Conservation (phyloP, 1,139 yeast genomes). For the Nakaseomyces sp. region DNA sequence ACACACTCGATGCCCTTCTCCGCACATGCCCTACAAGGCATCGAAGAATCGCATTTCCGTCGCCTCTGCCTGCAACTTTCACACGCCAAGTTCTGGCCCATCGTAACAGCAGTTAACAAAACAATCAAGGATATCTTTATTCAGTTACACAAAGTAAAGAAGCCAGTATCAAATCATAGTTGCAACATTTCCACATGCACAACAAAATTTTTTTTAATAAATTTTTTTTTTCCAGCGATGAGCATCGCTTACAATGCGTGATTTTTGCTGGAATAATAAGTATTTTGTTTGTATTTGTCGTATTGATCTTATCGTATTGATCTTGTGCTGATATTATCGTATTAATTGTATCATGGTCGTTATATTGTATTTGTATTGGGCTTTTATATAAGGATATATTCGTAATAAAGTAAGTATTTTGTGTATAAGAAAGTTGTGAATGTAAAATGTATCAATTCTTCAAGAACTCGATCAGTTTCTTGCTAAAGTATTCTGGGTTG, state of each 20-base stretch:
- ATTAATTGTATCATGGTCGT: no score
- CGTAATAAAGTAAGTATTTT: not conserved
- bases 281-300: no score
- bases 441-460: conserved; percentile 6
- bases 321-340: no score
- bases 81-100: conserved; percentile 30
- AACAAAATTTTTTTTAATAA: no score
- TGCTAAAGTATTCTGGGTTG: conserved; percentile 56
- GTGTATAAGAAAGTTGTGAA: no score
- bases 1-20: conserved; percentile 40
- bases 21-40: conserved; percentile 43
- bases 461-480: conserved; percentile 39
- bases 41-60: conserved; percentile 41
- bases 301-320: no score
- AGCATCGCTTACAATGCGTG: not conserved
- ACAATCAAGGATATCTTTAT: no score
- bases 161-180: no score
- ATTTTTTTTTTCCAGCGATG: not conserved
- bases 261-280: not conserved
- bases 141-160: no score
- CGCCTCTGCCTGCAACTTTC: conserved; percentile 45
- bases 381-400: not conserved
- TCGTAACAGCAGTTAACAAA: no score
- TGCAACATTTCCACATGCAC: no score
- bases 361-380: no score